Conservation (phyloP, 1,284 basidiomycete species). For the Melampsora occidentalis region DNA sequence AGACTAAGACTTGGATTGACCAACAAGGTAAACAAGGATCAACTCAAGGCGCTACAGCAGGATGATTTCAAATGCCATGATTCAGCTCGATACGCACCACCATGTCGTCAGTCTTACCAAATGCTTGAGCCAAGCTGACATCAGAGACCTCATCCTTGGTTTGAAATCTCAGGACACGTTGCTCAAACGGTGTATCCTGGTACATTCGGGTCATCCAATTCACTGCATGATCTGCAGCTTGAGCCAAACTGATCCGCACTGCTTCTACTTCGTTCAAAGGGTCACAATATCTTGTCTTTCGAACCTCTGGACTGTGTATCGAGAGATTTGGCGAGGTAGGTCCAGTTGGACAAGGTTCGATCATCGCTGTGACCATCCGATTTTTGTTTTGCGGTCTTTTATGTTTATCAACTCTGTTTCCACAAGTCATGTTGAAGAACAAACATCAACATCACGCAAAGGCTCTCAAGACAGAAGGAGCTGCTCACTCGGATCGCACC, state of each 20-base stretch:
- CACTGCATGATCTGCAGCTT: slow-evolving; percentile 27
- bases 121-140: background rate
- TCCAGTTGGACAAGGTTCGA: slow-evolving; percentile 12
- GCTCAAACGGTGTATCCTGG: slow-evolving; percentile 2
- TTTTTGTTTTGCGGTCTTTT: slow-evolving; percentile 29
- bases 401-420: slow-evolving; percentile 23
- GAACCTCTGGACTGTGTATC: slow-evolving; percentile 20
- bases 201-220: slow-evolving; percentile 29
- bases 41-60: background rate
- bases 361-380: slow-evolving; percentile 13
- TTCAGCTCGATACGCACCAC: slow-evolving; percentile 15
- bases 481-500: slow-evolving; percentile 25
- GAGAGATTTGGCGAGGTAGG: background rate
- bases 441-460: too few relatives aligned
- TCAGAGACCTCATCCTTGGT: slow-evolving; percentile 11
- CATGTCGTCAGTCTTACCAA: background rate
- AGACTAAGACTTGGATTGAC: slow-evolving; percentile 18
- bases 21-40: background rate
- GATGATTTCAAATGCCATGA: background rate
- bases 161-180: slow-evolving; percentile 17
- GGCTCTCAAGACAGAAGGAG: background rate
- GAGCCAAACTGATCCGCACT: slow-evolving; percentile 21
- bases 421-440: too few relatives aligned
- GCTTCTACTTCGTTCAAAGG: background rate
- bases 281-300: background rate